phyloP scores from a whole-genome alignment of 2,329 filamentous ascomycete species.

The Colletotrichum sp. region DNA sequence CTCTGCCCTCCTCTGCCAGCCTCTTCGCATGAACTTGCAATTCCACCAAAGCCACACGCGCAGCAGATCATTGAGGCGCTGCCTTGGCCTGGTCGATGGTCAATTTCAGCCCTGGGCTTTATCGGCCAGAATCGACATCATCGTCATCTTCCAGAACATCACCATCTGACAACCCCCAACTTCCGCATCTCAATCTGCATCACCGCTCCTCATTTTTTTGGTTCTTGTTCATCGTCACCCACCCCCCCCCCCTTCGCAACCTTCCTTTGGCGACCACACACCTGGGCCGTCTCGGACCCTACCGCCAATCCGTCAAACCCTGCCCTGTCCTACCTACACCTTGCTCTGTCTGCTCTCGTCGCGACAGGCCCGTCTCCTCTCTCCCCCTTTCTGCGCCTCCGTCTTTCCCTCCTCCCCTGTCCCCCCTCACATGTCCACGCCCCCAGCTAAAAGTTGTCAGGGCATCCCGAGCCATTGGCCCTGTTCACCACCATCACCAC shows the following conservation, averaged over 20 bases:
- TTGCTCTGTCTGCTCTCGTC: conserved; percentile 1
- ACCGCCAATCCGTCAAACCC: background rate
- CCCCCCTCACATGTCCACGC: conserved; percentile 1
- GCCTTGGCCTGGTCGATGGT: background rate
- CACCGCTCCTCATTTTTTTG: background rate
- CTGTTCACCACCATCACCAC: background rate
- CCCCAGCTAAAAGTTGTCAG: conserved; percentile 1
- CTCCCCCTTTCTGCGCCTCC: conserved; percentile 4
- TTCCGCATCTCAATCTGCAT: background rate
- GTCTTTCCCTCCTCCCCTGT: background rate
- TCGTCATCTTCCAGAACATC: background rate
- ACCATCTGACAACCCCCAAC: background rate
- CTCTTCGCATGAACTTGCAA: conserved; percentile 17
- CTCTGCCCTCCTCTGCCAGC: background rate
- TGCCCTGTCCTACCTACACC: background rate
- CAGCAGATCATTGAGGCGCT: conserved; percentile 21
- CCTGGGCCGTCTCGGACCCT: background rate
- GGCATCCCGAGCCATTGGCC: background rate
- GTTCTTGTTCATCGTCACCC: background rate
- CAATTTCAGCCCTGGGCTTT: conserved; percentile 6
- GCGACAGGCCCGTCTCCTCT: background rate
- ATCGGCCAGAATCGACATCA: background rate
- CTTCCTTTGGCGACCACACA: background rate
- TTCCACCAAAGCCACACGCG: conserved; percentile 19
- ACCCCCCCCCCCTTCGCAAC: background rate